phyloP scores from a whole-genome alignment of 306 rosid genomes.

The Potentilla sterilis region DNA sequence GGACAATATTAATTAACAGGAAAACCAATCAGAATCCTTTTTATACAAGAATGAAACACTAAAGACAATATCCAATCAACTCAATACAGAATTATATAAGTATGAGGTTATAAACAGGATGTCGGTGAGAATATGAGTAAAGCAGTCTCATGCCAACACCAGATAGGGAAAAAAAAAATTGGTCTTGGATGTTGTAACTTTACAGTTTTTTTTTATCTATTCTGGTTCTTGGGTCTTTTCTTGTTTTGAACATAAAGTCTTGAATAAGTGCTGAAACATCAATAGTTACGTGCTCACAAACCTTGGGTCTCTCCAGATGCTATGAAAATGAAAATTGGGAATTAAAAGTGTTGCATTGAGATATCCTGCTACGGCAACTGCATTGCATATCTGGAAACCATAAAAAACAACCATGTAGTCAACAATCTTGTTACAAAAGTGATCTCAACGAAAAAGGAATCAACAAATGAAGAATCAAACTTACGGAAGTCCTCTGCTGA shows the following conservation, averaged over 20 bases:
- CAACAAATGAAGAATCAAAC: slow-evolving; percentile 30
- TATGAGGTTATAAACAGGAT: background rate
- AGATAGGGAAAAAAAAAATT: background rate
- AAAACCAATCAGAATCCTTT: slow-evolving; percentile 31
- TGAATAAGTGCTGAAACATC: background rate
- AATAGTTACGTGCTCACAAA: slow-evolving; percentile 32
- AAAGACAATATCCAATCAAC: slow-evolving; percentile 7
- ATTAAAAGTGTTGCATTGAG: slow-evolving; percentile 95
- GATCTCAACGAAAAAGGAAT: slow-evolving; percentile 20
- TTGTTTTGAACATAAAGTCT: background rate
- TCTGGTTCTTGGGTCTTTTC: background rate
- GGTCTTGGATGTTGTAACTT: background rate
- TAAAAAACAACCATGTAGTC: slow-evolving; percentile 33
- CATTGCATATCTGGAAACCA: slow-evolving; percentile 81
- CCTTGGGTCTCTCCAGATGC: slow-evolving; percentile 99
- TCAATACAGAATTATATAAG: background rate
- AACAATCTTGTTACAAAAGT: slow-evolving; percentile 23
- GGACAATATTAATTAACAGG: slow-evolving; percentile 24
- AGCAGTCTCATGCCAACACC: background rate
- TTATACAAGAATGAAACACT: slow-evolving; percentile 11
- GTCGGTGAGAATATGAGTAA: background rate
- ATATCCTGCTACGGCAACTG: slow-evolving; percentile 97
- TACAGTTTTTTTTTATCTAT: background rate
- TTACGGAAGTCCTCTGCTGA: slow-evolving; percentile 95
- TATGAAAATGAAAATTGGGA: slow-evolving; percentile 94